Percentiles rank a stretch among this genome's conserved stretches.
phyloP scores from a whole-genome alignment of 805 yeast genomes.

The Candida silvatica region DNA sequence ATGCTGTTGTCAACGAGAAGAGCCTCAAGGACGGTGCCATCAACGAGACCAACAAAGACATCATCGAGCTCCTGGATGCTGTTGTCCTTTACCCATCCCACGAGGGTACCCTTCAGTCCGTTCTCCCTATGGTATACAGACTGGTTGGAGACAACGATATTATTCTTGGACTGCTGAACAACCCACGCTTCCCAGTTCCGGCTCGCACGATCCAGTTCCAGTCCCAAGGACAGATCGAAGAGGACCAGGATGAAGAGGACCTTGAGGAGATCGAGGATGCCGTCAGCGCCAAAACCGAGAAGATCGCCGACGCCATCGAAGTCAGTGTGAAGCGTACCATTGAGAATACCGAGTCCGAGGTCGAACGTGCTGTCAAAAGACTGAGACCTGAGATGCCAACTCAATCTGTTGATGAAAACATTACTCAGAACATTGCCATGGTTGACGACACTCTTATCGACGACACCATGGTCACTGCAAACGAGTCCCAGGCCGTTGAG shows the following conservation, averaged over 20 bases:
- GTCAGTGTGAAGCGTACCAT: not conserved
- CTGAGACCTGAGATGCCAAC: not conserved
- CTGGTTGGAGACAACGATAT: conserved; percentile 41
- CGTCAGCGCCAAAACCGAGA: too few species aligned
- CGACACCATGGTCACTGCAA: too few species aligned
- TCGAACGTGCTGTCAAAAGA: not conserved
- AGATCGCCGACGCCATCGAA: not conserved
- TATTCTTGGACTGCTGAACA: conserved; percentile 49
- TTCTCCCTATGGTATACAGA: conserved; percentile 61
- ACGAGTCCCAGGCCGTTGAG: too few species aligned
- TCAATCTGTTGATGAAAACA: too few species aligned
- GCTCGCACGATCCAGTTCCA: conserved; percentile 9
- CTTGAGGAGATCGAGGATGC: conserved; percentile 7
- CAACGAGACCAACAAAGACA: conserved; percentile 17
- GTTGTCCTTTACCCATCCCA: conserved; percentile 63
- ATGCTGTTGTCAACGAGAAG: conserved; percentile 24
- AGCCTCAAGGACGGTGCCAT: conserved; percentile 20
- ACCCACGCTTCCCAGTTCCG: conserved; percentile 66
- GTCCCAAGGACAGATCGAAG: conserved; percentile 5
- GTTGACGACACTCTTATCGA: too few species aligned
- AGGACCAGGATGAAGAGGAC: conserved; percentile 10
- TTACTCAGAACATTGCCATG: too few species aligned
- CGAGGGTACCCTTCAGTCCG: conserved; percentile 43
- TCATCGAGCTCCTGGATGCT: conserved; percentile 43
- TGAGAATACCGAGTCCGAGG: not conserved